Base-by-base conservation (phyloP, 2,329 filamentous ascomycete genomes). In the Ploettnerulaceae sp. region DNA sequence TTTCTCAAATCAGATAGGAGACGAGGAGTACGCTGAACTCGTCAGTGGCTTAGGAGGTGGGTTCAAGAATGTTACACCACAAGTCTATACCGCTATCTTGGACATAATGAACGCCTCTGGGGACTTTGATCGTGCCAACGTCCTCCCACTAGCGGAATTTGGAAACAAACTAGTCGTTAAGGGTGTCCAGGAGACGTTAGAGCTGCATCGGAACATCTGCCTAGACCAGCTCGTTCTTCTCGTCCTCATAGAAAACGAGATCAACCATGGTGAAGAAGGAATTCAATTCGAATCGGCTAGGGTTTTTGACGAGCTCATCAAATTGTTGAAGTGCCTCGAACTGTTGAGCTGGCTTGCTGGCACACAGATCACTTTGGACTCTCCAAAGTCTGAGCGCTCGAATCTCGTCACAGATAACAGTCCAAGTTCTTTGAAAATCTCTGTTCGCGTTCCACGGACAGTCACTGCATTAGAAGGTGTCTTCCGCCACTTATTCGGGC, bases 241-340 rank as follows among this genome's bases (percentile, higher is more conserved):
- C 12, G 76, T 93, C 7, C 89, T 96, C 64, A 84, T 97, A 74
- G 85, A 93, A 63, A 83, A 82, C 29, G 88, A 93, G 61, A 77
- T 87, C 43, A 85, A 90, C 48, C 78, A 82, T 54, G 81, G 84
- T 32, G 81, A 88, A 31, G 78, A 86, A 12, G 79, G 79, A 2
- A 71, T 81, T 25, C 75, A 77, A 15, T 70, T 86, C 7, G 77
- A 83, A 21, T 83, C 93, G 48, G 79, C 84, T 39, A 77, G 83
- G 38, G 79, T 91, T 26, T 91, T 85, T 67, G 69, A 79, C 59
- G 74, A 78, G 36, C 73, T 96, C 5, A 71, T 93, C 25, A 70
- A 73, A n/a, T 76, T 84, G 46, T 73, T 98, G 14, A 79, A 77
- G 54, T 78, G 87, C 53, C 76, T 88, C 39, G 83, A 90, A 61